Evolutionary conservation across 257 asterid genomes (phyloP), one percentile per base, ranked within the genome.

Genomic region (Petunia secreta): DNA sequence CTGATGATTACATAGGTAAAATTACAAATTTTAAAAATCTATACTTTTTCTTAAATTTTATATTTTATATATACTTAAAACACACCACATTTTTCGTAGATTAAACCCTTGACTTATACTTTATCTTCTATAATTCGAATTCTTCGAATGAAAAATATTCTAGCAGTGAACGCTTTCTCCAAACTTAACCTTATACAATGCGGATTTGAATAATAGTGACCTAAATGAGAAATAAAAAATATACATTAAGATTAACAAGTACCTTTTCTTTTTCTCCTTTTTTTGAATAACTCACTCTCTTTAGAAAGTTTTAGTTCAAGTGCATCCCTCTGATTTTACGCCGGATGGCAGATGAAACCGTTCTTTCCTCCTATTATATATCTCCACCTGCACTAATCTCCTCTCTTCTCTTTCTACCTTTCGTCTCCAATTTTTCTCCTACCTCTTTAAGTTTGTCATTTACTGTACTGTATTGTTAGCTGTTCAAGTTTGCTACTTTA

Each of bases 291-390:
- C 46, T 67, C 0, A 40, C 4, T 8, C 2, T 5, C 60, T 1
- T n/a, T 8, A 34, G 34, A 34, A 2, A 8, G 2, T 44, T 68
- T 36, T 0, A 8, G 36, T 44, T 69, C 11, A 34, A 48, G 77
- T 48, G 59, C 59, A 46, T 46, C 63, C 59, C 81, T 78, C 74
- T 63, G 50, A 67, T 3, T 62, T 63, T 50, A 46, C 81, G 81
- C 81, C 63, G 81, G 75, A 78, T 67, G 75, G 60, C 40, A 63
- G 34, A 55, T 36, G 74, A 60, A 64, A 66, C 81, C 75, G 75
- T 53, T 36, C 5, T 8, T 63, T n/a, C n/a, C 60, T 25, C 81
- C 81, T 68, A 39, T 79, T 64, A 79, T 64, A 79, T 63, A 36
- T 75, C 14, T 64, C 81, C 81, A 79, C 76, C 50, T 69, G 76